Evolutionary conservation across 2,329 filamentous ascomycete genomes (phyloP).

Genomic region (Falciphora oryzae): DNA sequence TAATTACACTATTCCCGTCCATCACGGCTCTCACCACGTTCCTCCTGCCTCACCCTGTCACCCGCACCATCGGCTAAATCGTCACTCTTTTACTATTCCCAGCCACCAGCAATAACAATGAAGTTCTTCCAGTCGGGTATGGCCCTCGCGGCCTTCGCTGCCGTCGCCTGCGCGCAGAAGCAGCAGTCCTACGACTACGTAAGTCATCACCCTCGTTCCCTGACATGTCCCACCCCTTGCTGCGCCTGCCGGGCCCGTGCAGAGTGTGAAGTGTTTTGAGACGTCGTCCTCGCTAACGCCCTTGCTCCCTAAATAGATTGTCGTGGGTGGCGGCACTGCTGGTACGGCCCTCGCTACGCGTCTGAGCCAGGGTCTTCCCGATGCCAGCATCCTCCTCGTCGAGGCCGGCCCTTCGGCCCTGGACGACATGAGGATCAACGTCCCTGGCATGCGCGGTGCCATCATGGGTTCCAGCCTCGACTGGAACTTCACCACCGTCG

Average conservation of each 20-base stretch:
- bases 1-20: not conserved
- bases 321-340: slow-evolving; percentile 22
- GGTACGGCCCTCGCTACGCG: slow-evolving; percentile 21
- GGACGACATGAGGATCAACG: slow-evolving; percentile 22
- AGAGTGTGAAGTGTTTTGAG: too few relatives aligned
- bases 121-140: slow-evolving; percentile 1
- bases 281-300: not conserved
- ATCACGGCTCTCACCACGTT: not conserved
- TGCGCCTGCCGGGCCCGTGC: not conserved
- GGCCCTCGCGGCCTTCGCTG: slow-evolving; percentile 3
- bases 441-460: slow-evolving; percentile 23
- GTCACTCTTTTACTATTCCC: slow-evolving; percentile 8
- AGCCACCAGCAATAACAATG: slow-evolving; percentile 1
- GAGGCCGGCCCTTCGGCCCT: slow-evolving; percentile 24
- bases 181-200: slow-evolving; percentile 5
- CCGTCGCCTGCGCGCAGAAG: not conserved
- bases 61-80: not conserved
- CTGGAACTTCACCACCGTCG: slow-evolving; percentile 34
- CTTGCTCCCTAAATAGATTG: slow-evolving; percentile 11
- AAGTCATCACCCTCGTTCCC: not conserved
- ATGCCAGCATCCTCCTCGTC: slow-evolving; percentile 24
- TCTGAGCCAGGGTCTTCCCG: slow-evolving; percentile 18
- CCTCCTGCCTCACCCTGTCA: not conserved
- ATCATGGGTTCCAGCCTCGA: slow-evolving; percentile 23
- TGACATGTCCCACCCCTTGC: not conserved